A percentile compares a stretch with the other conserved stretches of the same genome.
Conservation (phyloP, 768 basidiomycete genomes). For the Hortiboletus campestris region DNA sequence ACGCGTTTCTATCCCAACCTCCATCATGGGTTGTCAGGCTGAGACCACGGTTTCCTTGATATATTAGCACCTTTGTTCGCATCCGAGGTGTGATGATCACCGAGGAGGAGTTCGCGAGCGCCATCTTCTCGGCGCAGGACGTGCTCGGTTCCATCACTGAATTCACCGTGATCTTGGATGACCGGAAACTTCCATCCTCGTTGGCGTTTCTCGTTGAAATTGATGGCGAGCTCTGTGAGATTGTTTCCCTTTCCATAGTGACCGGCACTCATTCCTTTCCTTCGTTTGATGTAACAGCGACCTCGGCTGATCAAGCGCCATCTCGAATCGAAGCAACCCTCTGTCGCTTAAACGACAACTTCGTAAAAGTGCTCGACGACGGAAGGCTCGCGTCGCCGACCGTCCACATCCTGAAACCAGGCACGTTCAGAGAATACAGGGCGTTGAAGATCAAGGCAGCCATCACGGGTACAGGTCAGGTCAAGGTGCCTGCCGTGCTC, state of each 20-base stretch:
- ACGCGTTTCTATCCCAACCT: not conserved
- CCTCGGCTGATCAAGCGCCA: conserved; percentile 1
- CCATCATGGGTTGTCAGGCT: not conserved
- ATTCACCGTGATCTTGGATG: conserved; percentile 19
- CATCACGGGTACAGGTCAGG: conserved; percentile 12
- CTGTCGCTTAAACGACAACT: not conserved
- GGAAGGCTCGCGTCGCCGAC: conserved; percentile 8
- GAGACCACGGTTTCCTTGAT: not conserved
- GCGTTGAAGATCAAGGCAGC: conserved; percentile 2
- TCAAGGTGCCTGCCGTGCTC: conserved; percentile 21
- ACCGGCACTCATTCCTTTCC: not conserved
- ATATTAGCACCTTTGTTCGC: conserved; percentile 6
- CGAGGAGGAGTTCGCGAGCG: conserved; percentile 13
- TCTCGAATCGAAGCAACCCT: conserved; percentile 5
- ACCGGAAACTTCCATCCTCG: not conserved
- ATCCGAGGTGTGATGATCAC: not conserved
- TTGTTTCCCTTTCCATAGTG: not conserved
- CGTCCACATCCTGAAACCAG: conserved; percentile 11
- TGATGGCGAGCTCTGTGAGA: conserved; percentile 7
- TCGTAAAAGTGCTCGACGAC: not conserved
- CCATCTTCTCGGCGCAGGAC: conserved; percentile 15
- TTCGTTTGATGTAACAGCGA: not conserved
- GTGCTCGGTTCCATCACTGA: conserved; percentile 11
- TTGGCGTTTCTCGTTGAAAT: conserved; percentile 13
- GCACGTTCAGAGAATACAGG: conserved; percentile 21